Base-by-base conservation (phyloP, 148 eudicot genomes). In the Rhododendron mucronatum region DNA sequence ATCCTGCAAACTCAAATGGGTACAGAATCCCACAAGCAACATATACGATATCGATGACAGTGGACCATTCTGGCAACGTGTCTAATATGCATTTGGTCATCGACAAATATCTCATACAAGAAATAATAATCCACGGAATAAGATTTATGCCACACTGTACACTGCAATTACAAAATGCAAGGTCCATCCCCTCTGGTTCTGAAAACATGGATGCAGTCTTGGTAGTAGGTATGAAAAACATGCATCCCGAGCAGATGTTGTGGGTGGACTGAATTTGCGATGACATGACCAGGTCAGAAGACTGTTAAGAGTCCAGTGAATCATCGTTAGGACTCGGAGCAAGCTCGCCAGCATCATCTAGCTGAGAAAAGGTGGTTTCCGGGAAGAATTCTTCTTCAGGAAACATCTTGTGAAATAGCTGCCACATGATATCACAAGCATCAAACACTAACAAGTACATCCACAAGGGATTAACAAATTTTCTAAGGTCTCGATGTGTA, bases 321-420 rank as follows among this genome's bases (percentile, higher is more conserved):
- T 77, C 84, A 59, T 18, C 73, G 28, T 65, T 85, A 75, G 21
- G 63, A 84, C 41, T 92, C 90, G 41, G 90, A 86, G 81, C 93
- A 83, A 86, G 21, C 57, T 37, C 83, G 51, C 51, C 87, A 59
- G 85, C 90, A 39, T 91, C 90, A 69, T 88, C 89, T 35, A 78
- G 75, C 59, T 92, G 89, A 14, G 94, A 33, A 35, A 89, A 75
- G 37, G 78, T 55, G 26, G 90, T 85, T 85, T 88, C 85, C 0
- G 98, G 94, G 80, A 94, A 95, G 88, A 93, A 91, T 83, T 91
- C 95, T 86, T 88, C 92, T 61, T 86, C 89, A n/a, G 96, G 94
- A 86, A 90, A 96, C 91, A 96, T 90, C 82, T 90, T 87, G 81
- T 86, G 87, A 86, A 92, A 96, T 87, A 93, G 90, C 98, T 96